A percentile compares a stretch with the other conserved stretches of the same genome.
Evolutionary conservation across 352 stramenopile species (phyloP).

Genomic region (Phytophthora podocarpi): DNA sequence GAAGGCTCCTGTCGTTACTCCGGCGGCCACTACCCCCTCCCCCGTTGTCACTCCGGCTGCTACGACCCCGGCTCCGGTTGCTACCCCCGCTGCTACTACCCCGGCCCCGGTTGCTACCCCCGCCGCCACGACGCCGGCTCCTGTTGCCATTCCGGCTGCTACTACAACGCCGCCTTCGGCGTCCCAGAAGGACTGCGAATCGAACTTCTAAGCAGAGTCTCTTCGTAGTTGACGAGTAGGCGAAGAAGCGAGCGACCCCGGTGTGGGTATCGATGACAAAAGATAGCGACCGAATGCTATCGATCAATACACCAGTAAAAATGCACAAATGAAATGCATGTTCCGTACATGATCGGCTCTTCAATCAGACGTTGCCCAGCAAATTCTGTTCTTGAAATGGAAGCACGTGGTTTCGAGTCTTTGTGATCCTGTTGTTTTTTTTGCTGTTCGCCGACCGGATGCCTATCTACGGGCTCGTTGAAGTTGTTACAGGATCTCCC

Average conservation of each 20-base stretch:
- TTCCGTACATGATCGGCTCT: too few relatives aligned
- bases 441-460: slow-evolving; percentile 11
- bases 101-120: slow-evolving; percentile 4
- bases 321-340: slow-evolving; percentile 21
- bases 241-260: slow-evolving; percentile 1
- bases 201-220: slow-evolving; percentile 27
- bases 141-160: slow-evolving; percentile 10
- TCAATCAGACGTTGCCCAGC: too few relatives aligned
- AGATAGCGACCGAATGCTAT: slow-evolving; percentile 4
- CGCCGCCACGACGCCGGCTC: slow-evolving; percentile 12
- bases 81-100: slow-evolving; percentile 11
- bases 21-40: background rate
- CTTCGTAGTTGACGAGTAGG: slow-evolving; percentile 15
- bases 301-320: slow-evolving; percentile 17
- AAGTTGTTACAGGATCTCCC: too few relatives aligned
- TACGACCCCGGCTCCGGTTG: slow-evolving; percentile 4
- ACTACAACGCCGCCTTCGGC: slow-evolving; percentile 19
- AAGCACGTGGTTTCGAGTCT: slow-evolving; percentile 4
- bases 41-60: slow-evolving; percentile 1
- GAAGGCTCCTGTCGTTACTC: slow-evolving; percentile 15
- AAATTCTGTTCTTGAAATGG: background rate
- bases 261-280: slow-evolving; percentile 14
- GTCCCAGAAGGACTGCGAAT: slow-evolving; percentile 30
- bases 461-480: too few relatives aligned
- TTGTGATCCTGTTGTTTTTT: slow-evolving; percentile 3